Base-by-base conservation (phyloP, 441 rosid species). In the Daphne laureola region DNA sequence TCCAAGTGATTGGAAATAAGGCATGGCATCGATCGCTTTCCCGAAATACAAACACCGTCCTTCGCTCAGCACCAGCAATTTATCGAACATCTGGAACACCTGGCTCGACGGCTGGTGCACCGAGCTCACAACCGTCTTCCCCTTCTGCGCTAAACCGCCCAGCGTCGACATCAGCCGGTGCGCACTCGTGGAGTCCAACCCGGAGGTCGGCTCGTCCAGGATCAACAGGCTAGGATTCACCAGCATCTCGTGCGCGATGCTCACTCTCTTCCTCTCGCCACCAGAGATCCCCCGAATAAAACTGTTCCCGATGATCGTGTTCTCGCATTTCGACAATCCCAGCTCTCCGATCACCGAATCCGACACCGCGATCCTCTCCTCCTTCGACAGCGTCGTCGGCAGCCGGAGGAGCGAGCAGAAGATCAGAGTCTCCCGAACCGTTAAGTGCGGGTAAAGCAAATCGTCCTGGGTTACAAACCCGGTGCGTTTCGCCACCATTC, bases 381-480 rank as follows among this genome's bases (percentile, higher is more conserved):
- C 53, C 18, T 61, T 74, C 0, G 78, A 51, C 47, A 84, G 46
- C 0, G 72, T 57, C 8, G 49, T 55, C 0, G 96, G 93, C 5
- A 91, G 67, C n/a, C 96, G 85, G 27, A 92, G 90, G 13, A 88
- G 59, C 14, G 94, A 76, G 51, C 87, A 78, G 73, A 82, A 92
- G 14, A 86, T 53, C 31, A 92, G 82, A 42, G 98, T 92, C 66
- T 92, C 98, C 0, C 88, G 87, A 14, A 88, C 98, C 7, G 96
- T 92, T 15, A 92, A 76, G 69, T 92, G 96, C 4, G 98, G 98
- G 59, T 80, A 91, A n/a, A 91, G 87, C 0, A 91, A 68, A 44
- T 91, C 98, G 15, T 91, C 96, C 58, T 91, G 98, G 38, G 93
- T 65, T 11, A 91, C 98, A 45, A 91, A 86, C 3, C 98, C 98